A percentile compares a stretch with the other conserved stretches of the same genome.
Evolutionary conservation across 768 basidiomycete genomes (phyloP).

Genomic region (Suillus fuscotomentosus): DNA sequence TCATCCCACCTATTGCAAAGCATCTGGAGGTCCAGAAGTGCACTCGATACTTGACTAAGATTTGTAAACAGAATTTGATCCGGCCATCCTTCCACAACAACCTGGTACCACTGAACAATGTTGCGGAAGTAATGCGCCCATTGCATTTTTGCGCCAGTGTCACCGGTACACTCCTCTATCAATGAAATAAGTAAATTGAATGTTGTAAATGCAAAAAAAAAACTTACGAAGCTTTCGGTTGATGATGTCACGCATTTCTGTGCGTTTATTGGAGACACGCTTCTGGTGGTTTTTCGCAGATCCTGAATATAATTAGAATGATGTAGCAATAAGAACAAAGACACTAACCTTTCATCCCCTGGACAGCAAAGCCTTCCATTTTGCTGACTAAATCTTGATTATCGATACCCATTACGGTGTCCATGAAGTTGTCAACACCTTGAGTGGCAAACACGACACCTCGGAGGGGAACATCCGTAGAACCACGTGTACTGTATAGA

Average conservation of each 20-base stretch:
- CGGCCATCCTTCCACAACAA: neutral
- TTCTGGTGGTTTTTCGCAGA: slow-evolving; percentile 6
- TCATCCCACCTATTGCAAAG: neutral
- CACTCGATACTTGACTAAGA: neutral
- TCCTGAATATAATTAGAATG: neutral
- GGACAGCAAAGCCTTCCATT: slow-evolving; percentile 10
- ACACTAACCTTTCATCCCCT: slow-evolving; percentile 8
- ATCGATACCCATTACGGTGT: slow-evolving; percentile 3
- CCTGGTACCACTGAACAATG: neutral
- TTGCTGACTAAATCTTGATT: slow-evolving; percentile 11
- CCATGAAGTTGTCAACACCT: slow-evolving; percentile 9
- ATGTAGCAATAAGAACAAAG: neutral
- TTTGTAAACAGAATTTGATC: neutral
- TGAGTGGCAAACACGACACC: slow-evolving; percentile 5
- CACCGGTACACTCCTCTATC: neutral
- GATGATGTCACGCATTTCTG: neutral
- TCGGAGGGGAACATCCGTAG: neutral
- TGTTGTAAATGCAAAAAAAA: neutral
- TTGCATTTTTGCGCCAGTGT: slow-evolving; percentile 2
- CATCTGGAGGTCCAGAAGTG: neutral
- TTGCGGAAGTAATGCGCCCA: slow-evolving; percentile 3
- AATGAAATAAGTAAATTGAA: neutral
- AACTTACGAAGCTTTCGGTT: neutral
- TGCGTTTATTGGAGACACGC: neutral
- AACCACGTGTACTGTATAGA: neutral